Conservation (phyloP, 352 stramenopile genomes). For the Phytophthora ohioensis region DNA sequence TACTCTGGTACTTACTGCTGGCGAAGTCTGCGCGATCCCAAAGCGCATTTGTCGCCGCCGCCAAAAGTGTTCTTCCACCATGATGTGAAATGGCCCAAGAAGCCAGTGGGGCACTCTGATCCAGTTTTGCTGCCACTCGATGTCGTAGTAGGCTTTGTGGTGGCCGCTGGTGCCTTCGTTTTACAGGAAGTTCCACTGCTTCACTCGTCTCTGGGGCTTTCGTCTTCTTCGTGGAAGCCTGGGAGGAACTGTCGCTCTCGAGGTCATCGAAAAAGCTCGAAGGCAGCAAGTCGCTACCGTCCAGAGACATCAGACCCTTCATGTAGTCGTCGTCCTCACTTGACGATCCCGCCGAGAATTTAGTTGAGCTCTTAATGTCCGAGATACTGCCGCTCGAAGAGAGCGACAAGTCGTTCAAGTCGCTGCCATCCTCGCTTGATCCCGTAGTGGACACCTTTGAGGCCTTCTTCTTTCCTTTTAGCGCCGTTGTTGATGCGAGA, state of each 20-base stretch:
- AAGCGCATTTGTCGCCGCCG: background rate
- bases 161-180: background rate
- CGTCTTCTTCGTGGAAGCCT: background rate
- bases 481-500: background rate
- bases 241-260: background rate
- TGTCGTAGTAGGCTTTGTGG: background rate
- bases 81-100: background rate
- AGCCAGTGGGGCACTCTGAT: background rate
- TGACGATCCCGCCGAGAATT: background rate
- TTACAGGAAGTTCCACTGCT: background rate
- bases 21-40: slow-evolving; percentile 5
- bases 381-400: background rate
- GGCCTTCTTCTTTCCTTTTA: background rate
- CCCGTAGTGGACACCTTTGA: background rate
- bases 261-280: slow-evolving; percentile 3
- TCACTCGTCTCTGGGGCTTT: background rate
- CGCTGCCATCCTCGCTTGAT: background rate
- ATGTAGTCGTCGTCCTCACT: background rate
- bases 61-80: background rate
- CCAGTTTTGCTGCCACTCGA: background rate
- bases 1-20: too few species aligned
- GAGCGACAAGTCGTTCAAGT: slow-evolving; percentile 1
- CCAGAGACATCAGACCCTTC: slow-evolving; percentile 1
- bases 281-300: slow-evolving; percentile 17
- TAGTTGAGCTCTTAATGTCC: background rate